Conservation (phyloP, 2,329 filamentous ascomycete species). For the Aureobasidium sp. region DNA sequence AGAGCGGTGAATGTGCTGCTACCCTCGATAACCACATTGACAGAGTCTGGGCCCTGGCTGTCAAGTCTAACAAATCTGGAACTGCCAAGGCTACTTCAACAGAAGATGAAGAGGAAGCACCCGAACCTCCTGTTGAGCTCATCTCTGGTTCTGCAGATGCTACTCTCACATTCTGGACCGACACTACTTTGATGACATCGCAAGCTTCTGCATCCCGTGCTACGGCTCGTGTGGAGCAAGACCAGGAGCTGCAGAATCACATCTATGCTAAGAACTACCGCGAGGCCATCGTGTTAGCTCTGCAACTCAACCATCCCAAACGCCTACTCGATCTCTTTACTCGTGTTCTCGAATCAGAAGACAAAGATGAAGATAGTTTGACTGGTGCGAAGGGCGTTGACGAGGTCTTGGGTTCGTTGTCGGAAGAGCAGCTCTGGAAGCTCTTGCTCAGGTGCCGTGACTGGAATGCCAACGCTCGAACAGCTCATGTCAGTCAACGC, state of each 20-base stretch:
- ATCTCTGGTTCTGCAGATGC: slow-evolving; percentile 90
- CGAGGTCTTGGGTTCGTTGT: slow-evolving; percentile 69
- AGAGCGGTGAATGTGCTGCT: slow-evolving; percentile 73
- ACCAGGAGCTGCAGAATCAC: slow-evolving; percentile 89
- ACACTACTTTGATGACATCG: slow-evolving; percentile 77
- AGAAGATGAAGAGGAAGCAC: slow-evolving; percentile 17
- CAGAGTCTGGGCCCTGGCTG: slow-evolving; percentile 82
- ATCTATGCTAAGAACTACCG: slow-evolving; percentile 83
- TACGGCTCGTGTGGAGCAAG: slow-evolving; percentile 79
- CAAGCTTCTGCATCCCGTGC: slow-evolving; percentile 66
- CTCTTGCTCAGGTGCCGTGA: slow-evolving; percentile 78
- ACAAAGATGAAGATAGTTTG: slow-evolving; percentile 56
- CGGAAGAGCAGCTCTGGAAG: slow-evolving; percentile 77
- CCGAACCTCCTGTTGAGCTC: slow-evolving; percentile 53
- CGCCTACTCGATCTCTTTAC: slow-evolving; percentile 79
- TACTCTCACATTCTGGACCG: slow-evolving; percentile 90
- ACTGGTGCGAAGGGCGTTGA: slow-evolving; percentile 65
- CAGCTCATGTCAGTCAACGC: slow-evolving; percentile 75
- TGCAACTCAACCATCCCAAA: slow-evolving; percentile 90
- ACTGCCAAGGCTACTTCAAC: slow-evolving; percentile 7
- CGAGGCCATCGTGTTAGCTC: slow-evolving; percentile 82
- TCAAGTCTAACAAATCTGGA: slow-evolving; percentile 45
- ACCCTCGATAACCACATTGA: slow-evolving; percentile 97
- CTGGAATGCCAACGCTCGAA: slow-evolving; percentile 95
- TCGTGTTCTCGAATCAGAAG: slow-evolving; percentile 60